phyloP scores from a whole-genome alignment of 208 protist species.

The Acanthamoeba lenticulata region DNA sequence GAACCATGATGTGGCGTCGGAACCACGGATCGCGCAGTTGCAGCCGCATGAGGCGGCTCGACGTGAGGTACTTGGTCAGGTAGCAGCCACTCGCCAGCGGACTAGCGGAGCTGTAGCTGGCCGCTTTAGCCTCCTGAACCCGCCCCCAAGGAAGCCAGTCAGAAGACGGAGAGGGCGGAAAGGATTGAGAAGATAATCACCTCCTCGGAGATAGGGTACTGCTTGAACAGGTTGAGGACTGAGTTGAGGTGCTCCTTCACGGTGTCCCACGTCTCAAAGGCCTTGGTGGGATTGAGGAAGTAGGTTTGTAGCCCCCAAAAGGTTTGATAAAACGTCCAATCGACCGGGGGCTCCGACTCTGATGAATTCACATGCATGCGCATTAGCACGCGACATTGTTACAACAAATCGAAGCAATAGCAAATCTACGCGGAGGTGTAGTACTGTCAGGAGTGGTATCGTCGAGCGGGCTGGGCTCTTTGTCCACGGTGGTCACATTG shows the following conservation, averaged over 20 bases:
- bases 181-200: too few relatives aligned
- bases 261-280: neutral
- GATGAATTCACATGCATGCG: neutral
- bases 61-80: conserved; percentile 54
- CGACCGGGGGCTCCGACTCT: conserved; percentile 40
- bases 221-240: conserved; percentile 48
- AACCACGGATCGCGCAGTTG: conserved; percentile 62
- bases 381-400: too few relatives aligned
- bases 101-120: neutral
- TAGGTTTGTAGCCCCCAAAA: conserved; percentile 56
- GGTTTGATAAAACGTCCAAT: conserved; percentile 44
- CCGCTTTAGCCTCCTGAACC: neutral
- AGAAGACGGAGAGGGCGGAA: neutral
- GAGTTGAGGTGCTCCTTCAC: neutral
- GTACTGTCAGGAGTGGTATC: conserved; percentile 10
- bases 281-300: conserved; percentile 28
- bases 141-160: neutral
- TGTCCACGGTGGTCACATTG: conserved; percentile 43
- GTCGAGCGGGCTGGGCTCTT: neutral
- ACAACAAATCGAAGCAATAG: neutral
- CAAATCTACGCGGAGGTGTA: neutral
- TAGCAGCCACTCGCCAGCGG: neutral
- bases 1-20: conserved; percentile 49
- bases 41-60: conserved; percentile 19
- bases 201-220: conserved; percentile 51